These are phyloP conservation scores for Phaeophleospora eucalypticola DNA, from an alignment of 2,329 filamentous ascomycete genomes.

Conservation along the genomic window DNA sequence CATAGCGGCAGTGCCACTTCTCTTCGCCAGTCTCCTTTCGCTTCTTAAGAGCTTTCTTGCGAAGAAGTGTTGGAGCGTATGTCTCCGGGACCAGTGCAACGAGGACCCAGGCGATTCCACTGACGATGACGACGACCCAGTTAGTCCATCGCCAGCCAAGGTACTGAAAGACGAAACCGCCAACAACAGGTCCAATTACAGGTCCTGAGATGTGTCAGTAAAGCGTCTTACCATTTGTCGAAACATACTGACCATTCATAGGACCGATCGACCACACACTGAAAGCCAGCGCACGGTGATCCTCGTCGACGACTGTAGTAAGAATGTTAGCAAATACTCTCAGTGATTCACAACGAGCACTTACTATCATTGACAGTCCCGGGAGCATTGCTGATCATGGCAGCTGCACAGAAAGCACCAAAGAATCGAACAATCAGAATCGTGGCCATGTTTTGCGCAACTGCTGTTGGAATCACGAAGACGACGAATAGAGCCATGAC, in stretches of 20 bases:
- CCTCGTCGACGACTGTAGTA: conserved; percentile 62
- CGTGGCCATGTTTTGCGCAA: conserved; percentile 63
- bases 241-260: conserved; percentile 58
- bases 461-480: conserved; percentile 66
- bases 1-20: conserved; percentile 76
- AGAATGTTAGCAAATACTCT: not conserved
- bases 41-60: conserved; percentile 59
- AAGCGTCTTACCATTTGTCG: not conserved
- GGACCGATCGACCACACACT: conserved; percentile 80
- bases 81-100: conserved; percentile 66
- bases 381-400: conserved; percentile 78
- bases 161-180: conserved; percentile 73
- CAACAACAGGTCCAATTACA: conserved; percentile 64
- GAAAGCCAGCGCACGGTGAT: conserved; percentile 77
- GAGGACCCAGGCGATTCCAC: conserved; percentile 57
- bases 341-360: not conserved
- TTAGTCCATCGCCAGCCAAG: conserved; percentile 86
- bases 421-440: conserved; percentile 73
- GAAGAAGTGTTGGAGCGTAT: conserved; percentile 66
- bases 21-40: conserved; percentile 67
- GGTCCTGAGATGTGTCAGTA: conserved; percentile 7
- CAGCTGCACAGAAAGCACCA: conserved; percentile 68
- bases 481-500: conserved; percentile 62
- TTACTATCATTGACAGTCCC: conserved; percentile 68
- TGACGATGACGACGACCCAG: conserved; percentile 73